Base-by-base conservation (phyloP, 495 filamentous ascomycete genomes). In the Penicillium verhagenii region DNA sequence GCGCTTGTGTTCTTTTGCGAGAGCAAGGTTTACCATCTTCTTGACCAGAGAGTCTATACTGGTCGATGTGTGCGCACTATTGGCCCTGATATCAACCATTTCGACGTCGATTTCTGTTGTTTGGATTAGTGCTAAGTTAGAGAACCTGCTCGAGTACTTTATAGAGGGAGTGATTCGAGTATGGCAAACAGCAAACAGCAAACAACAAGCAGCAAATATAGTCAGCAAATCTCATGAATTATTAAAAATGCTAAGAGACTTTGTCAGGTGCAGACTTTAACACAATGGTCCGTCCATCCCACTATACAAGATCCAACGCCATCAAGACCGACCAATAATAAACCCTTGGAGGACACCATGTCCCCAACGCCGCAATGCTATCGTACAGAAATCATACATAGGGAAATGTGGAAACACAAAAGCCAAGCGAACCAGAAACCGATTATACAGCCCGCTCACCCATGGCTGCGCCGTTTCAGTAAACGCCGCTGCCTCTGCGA, bases 21-120 rank as follows among this genome's bases (percentile, higher is more conserved):
- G 69, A 2, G 91, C 94, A 39, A 96, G 82, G n/a, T 94, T 85
- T 18, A 97, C 87, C 42, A 98, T 72, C 59, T 92, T 96, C 72
- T 96, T 96, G 28, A 91, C 84, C 60, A 93, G 75, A 55, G 88
- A 83, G 47, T 87, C 82, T 7, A 76, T 73, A 58, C 71, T 82
- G 23, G 67, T 69, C 26, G 69, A 70, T 31, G 68, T 66, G 39
- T 60, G 61, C 25, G 50, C 54, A 25, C 52, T 63, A 14, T 63
- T 52, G 25, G 68, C 69, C 13, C 68, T 69, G 19, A 47, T 66
- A 53, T 59, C 56, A 21, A 50, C 35, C 24, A 52, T 48, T 4
- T 50, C 44, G 8, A 38, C 44, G 14, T 28, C 48, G n/a, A n/a
- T n/a, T n/a, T n/a, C n/a, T n/a, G n/a, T n/a, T n/a, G n/a, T n/a